Evolutionary conservation across 768 basidiomycete species (phyloP).

Genomic region (Rhodotorula taiwanensis): DNA sequence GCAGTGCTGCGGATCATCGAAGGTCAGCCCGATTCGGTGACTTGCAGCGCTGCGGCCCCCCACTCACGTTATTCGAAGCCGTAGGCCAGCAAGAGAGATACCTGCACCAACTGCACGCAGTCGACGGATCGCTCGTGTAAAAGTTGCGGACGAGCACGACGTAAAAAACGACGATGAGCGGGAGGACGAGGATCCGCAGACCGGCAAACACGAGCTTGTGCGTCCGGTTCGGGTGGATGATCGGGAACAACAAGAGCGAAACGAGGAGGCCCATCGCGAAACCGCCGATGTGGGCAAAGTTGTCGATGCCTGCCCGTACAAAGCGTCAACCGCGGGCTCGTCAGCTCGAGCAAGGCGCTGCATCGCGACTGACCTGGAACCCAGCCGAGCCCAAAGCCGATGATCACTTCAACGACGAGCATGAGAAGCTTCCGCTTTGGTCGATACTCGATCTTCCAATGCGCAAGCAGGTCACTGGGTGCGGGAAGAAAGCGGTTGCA

Average conservation of each 20-base stretch:
- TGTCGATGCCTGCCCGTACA: slow-evolving; percentile 60
- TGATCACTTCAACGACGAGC: slow-evolving; percentile 75
- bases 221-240: slow-evolving; percentile 67
- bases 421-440: slow-evolving; percentile 76
- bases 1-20: slow-evolving; percentile 11
- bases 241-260: slow-evolving; percentile 77
- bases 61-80: slow-evolving; percentile 44
- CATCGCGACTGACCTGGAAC: slow-evolving; percentile 56
- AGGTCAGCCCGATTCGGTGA: neutral
- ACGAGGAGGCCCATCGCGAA: slow-evolving; percentile 62
- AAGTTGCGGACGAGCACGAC: slow-evolving; percentile 81
- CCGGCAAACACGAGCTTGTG: slow-evolving; percentile 67
- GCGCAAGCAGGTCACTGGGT: slow-evolving; percentile 64
- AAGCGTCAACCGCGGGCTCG: neutral
- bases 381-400: slow-evolving; percentile 78
- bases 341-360: neutral
- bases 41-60: too few relatives aligned
- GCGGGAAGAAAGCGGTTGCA: slow-evolving; percentile 24
- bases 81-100: slow-evolving; percentile 87
- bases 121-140: slow-evolving; percentile 77
- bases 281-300: slow-evolving; percentile 85
- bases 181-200: slow-evolving; percentile 65
- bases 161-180: slow-evolving; percentile 69
- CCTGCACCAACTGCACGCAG: slow-evolving; percentile 54
- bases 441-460: slow-evolving; percentile 81